phyloP scores from a whole-genome alignment of 108 stramenopile genomes.

The Nitzschia inconspicua region DNA sequence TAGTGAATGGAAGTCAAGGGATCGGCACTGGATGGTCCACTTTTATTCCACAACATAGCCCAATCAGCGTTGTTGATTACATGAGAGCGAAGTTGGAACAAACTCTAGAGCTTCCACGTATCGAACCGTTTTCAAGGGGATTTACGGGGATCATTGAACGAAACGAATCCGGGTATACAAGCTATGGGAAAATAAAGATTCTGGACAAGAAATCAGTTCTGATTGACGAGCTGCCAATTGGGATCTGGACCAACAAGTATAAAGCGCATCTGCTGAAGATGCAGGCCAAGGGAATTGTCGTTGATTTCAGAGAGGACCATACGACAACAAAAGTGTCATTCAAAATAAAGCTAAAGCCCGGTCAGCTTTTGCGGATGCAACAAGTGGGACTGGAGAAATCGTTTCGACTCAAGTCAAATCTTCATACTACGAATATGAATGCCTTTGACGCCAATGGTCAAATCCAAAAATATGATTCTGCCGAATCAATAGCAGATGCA shows the following conservation, averaged over 20 bases:
- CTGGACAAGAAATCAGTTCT: conserved; percentile 39
- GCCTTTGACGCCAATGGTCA: conserved; percentile 61
- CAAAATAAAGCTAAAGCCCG: conserved; percentile 49
- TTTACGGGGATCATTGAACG: conserved; percentile 66
- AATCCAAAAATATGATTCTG: conserved; percentile 62
- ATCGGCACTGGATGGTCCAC: conserved; percentile 97
- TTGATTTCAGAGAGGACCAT: conserved; percentile 76
- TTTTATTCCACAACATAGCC: conserved; percentile 82
- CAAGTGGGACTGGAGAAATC: conserved; percentile 50
- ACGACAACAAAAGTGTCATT: conserved; percentile 83
- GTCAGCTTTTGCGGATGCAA: conserved; percentile 45
- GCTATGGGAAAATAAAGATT: conserved; percentile 43
- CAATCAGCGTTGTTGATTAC: conserved; percentile 76
- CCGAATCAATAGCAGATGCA: conserved; percentile 70
- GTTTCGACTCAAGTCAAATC: conserved; percentile 59
- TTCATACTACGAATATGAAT: conserved; percentile 89
- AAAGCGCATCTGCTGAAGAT: conserved; percentile 65
- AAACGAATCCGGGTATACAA: conserved; percentile 34
- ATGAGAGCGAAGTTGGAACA: conserved; percentile 62
- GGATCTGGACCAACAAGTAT: conserved; percentile 86
- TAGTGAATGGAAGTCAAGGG: conserved; percentile 90
- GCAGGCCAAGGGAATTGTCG: conserved; percentile 53
- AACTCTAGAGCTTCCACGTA: conserved; percentile 25
- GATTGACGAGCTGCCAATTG: conserved; percentile 88
- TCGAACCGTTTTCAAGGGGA: conserved; percentile 60